phyloP scores from a whole-genome alignment of 1,139 yeast species.

The Ogataea hybrid region DNA sequence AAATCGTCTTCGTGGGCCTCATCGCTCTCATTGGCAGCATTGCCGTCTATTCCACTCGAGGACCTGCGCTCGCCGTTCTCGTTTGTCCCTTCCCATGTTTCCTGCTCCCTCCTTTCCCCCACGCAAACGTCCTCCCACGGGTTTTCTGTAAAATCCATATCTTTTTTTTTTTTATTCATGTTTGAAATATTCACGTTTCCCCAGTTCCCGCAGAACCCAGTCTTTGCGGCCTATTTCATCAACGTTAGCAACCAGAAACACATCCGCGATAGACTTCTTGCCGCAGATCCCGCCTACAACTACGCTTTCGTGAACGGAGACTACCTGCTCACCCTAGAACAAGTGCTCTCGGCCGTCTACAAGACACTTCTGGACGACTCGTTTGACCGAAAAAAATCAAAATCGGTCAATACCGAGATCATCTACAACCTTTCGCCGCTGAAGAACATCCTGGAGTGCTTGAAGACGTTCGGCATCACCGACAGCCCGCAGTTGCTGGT shows the following conservation, averaged over 20 bases:
- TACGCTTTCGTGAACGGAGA: constrained; percentile 50
- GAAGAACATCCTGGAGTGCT: constrained; percentile 36
- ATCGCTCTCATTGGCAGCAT: not conserved
- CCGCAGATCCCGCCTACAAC: constrained; percentile 38
- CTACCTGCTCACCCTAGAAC: constrained; percentile 45
- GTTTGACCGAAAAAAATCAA: constrained; percentile 44
- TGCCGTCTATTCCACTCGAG: not conserved
- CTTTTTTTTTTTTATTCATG: constrained; percentile 4
- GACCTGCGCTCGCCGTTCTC: not conserved
- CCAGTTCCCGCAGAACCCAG: constrained; percentile 39
- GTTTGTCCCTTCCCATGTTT: not conserved
- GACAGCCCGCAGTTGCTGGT: constrained; percentile 20
- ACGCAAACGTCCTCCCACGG: constrained; percentile 5
- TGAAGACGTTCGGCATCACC: constrained; percentile 32
- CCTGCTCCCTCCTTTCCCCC: not conserved
- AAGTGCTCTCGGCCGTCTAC: constrained; percentile 47
- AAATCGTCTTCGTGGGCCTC: not conserved
- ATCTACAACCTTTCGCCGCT: constrained; percentile 52
- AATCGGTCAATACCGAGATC: constrained; percentile 50
- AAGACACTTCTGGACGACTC: constrained; percentile 45
- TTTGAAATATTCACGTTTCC: constrained; percentile 30
- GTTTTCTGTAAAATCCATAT: constrained; percentile 10
- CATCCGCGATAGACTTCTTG: constrained; percentile 37
- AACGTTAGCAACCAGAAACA: constrained; percentile 42
- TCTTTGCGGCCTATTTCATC: constrained; percentile 39